Percentiles rank a stretch among this genome's conserved stretches.
These are phyloP conservation scores for Suillus hirtellus DNA, from an alignment of 768 basidiomycete species.

Conservation along the genomic window DNA sequence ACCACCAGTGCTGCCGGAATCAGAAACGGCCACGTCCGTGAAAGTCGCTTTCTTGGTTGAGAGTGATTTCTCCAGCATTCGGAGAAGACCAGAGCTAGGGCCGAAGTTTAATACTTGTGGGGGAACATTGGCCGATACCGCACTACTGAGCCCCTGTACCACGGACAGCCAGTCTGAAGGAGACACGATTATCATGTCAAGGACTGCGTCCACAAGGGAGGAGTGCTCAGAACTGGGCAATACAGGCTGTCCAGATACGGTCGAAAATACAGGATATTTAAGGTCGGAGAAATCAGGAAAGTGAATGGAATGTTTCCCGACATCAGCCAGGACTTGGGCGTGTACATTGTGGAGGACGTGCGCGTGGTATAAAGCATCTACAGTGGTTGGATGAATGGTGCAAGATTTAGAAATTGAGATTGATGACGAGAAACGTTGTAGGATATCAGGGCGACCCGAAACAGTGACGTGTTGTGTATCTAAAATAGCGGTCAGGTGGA, in stretches of 20 bases:
- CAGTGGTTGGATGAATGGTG: conserved; percentile 42
- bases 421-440: conserved; percentile 42
- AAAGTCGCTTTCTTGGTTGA: conserved; percentile 21
- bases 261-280: conserved; percentile 49
- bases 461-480: conserved; percentile 51
- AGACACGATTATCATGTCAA: conserved; percentile 43
- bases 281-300: conserved; percentile 54
- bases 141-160: conserved; percentile 29
- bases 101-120: conserved; percentile 52
- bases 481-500: conserved; percentile 54
- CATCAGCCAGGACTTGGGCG: conserved; percentile 45
- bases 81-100: conserved; percentile 43
- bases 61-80: conserved; percentile 39
- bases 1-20: neutral
- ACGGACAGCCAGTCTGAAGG: conserved; percentile 56
- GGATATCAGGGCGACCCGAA: conserved; percentile 55
- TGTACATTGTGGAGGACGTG: conserved; percentile 31
- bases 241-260: conserved; percentile 41
- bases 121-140: conserved; percentile 15
- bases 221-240: conserved; percentile 20
- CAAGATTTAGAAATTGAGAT: conserved; percentile 33
- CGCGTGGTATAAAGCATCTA: conserved; percentile 59
- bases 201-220: conserved; percentile 41
- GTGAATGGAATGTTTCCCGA: conserved; percentile 41
- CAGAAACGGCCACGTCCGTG: conserved; percentile 17